Evolutionary conservation across 2,329 filamentous ascomycete genomes (phyloP).

Genomic region (Pseudogymnoascus sp.): DNA sequence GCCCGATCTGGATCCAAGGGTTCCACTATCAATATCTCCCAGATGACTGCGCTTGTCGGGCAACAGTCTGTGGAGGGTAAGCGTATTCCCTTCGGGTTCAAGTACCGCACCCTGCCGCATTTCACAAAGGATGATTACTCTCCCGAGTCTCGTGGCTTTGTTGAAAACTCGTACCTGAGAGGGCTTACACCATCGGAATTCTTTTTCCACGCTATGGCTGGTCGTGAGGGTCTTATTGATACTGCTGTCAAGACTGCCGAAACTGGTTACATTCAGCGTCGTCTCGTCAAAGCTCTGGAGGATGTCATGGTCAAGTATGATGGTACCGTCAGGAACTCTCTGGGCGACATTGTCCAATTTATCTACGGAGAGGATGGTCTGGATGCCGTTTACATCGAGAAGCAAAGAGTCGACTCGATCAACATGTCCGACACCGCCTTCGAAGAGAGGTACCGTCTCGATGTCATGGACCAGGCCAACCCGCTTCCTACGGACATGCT

Average conservation of each 20-base stretch:
- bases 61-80: constrained; percentile 98
- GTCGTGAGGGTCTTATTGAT: constrained; percentile 98
- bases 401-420: constrained; percentile 82
- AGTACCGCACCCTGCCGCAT: constrained; percentile 91
- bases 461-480: constrained; percentile 64
- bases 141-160: constrained; percentile 91
- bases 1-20: constrained; percentile 95
- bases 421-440: constrained; percentile 72
- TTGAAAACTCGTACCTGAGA: constrained; percentile 96
- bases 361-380: constrained; percentile 96
- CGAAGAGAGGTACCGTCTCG: constrained; percentile 72
- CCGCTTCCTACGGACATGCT: constrained; percentile 62
- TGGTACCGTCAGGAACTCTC: constrained; percentile 90
- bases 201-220: constrained; percentile 99
- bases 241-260: constrained; percentile 99
- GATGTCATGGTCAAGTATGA: constrained; percentile 98
- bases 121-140: constrained; percentile 99
- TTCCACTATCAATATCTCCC: constrained; percentile 97
- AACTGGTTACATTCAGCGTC: constrained; percentile 97
- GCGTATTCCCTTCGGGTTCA: constrained; percentile 98
- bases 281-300: constrained; percentile 95
- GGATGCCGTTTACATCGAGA: constrained; percentile 88
- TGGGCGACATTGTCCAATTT: constrained; percentile 95
- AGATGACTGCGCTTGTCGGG: constrained; percentile 97
- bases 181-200: constrained; percentile 93